Evolutionary conservation across 2,329 filamentous ascomycete species (phyloP).

Genomic region (Didymella segeticola): DNA sequence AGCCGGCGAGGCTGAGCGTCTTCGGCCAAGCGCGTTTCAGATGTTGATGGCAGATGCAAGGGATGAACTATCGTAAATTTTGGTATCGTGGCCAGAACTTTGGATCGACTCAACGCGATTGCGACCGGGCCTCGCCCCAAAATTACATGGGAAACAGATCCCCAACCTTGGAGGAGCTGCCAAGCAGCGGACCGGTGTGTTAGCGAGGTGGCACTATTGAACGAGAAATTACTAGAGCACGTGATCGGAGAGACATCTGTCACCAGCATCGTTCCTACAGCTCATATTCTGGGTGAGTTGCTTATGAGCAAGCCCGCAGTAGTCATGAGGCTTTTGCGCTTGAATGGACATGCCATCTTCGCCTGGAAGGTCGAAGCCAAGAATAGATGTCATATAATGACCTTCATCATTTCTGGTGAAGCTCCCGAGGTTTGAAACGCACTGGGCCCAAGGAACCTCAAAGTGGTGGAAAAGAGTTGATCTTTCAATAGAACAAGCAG

Average conservation of each 20-base stretch:
- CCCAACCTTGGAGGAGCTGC: background rate
- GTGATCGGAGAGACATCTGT: conserved; percentile 4
- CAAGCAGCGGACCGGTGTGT: background rate
- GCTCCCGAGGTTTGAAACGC: conserved; percentile 13
- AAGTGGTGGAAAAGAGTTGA: conserved; percentile 3
- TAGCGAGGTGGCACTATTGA: conserved; percentile 12
- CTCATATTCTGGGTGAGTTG: background rate
- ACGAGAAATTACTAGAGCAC: conserved; percentile 7
- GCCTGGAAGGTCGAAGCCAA: background rate
- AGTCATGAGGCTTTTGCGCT: background rate
- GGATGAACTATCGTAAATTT: conserved; percentile 9
- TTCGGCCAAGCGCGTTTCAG: conserved; percentile 15
- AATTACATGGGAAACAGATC: background rate
- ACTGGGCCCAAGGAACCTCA: background rate
- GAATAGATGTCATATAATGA: conserved; percentile 7
- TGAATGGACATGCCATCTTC: background rate
- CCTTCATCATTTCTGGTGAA: conserved; percentile 1
- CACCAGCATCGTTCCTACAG: background rate
- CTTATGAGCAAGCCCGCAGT: background rate
- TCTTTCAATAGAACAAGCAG: conserved; percentile 6
- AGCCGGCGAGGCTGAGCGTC: background rate
- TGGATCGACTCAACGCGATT: conserved; percentile 11
- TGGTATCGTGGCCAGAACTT: conserved; percentile 10
- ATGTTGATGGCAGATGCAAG: conserved; percentile 7
- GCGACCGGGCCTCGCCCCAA: background rate